Conservation (phyloP, 2,329 filamentous ascomycete genomes). For the Fusarium multiceps region DNA sequence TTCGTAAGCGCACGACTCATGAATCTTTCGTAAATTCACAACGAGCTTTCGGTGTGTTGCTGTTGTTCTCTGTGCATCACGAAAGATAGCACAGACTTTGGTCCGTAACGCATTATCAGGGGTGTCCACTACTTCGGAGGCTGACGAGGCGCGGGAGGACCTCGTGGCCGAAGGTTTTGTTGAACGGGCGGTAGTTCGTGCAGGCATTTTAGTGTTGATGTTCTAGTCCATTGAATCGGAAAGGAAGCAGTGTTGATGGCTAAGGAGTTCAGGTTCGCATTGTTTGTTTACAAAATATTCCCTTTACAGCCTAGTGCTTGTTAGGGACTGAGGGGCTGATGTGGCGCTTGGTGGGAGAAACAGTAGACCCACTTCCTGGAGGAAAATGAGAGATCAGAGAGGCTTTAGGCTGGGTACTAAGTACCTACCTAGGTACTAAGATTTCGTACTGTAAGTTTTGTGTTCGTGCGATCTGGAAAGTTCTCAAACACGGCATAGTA, state of each 20-base stretch:
- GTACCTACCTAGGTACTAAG: too few relatives aligned
- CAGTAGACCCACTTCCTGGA: not conserved
- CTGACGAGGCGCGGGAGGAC: conserved; percentile 60
- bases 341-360: not conserved
- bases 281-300: conserved; percentile 48
- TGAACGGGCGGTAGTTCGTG: conserved; percentile 60
- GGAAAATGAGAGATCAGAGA: not conserved
- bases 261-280: conserved; percentile 34
- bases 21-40: conserved; percentile 88
- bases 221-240: conserved; percentile 13
- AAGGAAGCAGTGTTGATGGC: conserved; percentile 10
- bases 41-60: conserved; percentile 91
- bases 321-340: conserved; percentile 17
- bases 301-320: conserved; percentile 45
- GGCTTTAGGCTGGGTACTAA: not conserved
- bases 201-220: conserved; percentile 57
- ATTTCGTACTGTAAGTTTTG: not conserved
- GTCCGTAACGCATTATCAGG: conserved; percentile 76
- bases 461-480: not conserved
- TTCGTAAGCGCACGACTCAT: conserved; percentile 83
- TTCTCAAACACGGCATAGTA: not conserved
- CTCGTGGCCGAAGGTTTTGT: conserved; percentile 59
- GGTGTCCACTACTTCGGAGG: conserved; percentile 82
- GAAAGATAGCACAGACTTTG: conserved; percentile 78
- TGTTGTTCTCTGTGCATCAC: conserved; percentile 87